Conservation (phyloP, 495 filamentous ascomycete genomes). For the Penicillium goetzii region DNA sequence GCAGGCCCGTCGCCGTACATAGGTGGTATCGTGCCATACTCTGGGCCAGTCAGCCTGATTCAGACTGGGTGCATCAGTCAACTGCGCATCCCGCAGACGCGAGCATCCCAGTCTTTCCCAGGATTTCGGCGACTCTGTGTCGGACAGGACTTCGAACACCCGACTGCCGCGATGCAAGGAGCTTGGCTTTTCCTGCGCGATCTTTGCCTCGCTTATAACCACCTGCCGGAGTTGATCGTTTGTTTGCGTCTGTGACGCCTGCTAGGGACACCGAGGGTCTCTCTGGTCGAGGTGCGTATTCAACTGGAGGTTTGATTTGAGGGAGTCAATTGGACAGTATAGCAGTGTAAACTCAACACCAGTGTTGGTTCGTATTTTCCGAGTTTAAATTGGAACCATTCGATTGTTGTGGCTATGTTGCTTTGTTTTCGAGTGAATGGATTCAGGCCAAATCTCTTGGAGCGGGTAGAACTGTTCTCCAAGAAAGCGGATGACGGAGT, state of each 20-base stretch:
- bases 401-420: no score
- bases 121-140: conserved; percentile 12
- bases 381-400: no score
- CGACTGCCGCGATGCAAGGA: conserved; percentile 1
- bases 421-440: no score
- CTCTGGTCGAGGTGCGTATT: background rate
- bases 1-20: background rate
- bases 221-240: background rate
- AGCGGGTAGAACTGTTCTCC: no score
- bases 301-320: background rate
- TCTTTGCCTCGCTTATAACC: conserved; percentile 2
- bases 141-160: background rate
- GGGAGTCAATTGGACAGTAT: no score
- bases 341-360: background rate
- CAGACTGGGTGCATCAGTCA: background rate
- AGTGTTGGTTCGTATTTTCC: no score
- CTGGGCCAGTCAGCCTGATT: background rate
- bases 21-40: background rate
- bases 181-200: background rate
- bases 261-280: background rate
- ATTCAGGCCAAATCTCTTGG: no score
- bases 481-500: no score
- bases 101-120: conserved; percentile 1
- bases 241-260: background rate
- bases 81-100: background rate